Evolutionary conservation across 495 filamentous ascomycete genomes (phyloP).

Genomic region (Penicillium alfredii): DNA sequence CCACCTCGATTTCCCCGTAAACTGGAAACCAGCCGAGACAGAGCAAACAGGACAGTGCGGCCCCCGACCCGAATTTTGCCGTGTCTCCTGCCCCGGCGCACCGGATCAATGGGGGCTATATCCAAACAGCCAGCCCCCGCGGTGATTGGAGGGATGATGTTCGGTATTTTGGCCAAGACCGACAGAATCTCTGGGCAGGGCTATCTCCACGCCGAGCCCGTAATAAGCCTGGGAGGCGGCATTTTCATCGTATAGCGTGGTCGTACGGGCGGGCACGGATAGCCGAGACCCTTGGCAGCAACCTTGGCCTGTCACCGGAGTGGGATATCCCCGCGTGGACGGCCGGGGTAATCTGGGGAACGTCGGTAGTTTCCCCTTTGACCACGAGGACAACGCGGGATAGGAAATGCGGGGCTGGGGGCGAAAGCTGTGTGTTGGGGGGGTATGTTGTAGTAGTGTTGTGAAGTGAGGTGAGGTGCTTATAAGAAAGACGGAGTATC

Average conservation of each 20-base stretch:
- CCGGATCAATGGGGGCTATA: no score
- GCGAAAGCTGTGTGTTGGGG: no score
- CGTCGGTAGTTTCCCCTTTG: no score
- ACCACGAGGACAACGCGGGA: no score
- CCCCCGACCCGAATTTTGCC: no score
- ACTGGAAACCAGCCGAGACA: no score
- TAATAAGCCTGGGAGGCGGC: conserved; percentile 5
- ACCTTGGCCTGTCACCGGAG: conserved; percentile 14
- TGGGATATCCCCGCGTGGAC: conserved; percentile 7
- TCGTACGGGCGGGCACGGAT: conserved; percentile 13
- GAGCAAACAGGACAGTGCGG: no score
- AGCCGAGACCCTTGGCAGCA: conserved; percentile 14
- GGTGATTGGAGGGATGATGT: conserved; percentile 1
- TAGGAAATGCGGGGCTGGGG: no score
- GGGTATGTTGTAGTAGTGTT: no score
- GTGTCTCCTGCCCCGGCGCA: conserved; percentile 11
- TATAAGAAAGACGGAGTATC: no score
- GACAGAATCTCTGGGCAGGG: conserved; percentile 11
- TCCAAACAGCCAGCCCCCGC: conserved; percentile 11
- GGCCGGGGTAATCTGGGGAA: conserved; percentile 7
- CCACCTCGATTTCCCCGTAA: no score
- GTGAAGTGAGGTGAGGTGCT: no score
- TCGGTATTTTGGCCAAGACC: conserved; percentile 10
- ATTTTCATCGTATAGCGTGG: conserved; percentile 4
- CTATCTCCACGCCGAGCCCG: conserved; percentile 14